Evolutionary conservation across 345 rosid genomes (phyloP).

Genomic region (Cardamine resedifolia): DNA sequence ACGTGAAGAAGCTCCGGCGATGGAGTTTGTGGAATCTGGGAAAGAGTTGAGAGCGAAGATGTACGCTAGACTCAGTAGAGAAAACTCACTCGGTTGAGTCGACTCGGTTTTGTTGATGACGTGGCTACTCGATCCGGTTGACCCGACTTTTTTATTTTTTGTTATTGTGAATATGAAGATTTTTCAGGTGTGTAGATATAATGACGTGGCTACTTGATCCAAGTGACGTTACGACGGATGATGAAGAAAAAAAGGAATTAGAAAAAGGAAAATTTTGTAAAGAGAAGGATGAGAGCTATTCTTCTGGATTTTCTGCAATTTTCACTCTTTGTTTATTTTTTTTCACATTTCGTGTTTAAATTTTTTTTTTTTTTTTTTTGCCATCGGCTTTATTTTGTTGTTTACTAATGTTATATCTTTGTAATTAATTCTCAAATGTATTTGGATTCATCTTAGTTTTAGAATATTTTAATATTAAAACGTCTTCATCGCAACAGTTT

Average conservation of each 20-base stretch:
- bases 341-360: not conserved
- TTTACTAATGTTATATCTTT: constrained; percentile 13
- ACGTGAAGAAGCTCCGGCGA: constrained; percentile 46
- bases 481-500: not conserved
- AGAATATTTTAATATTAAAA: constrained; percentile 20
- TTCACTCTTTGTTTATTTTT: not conserved
- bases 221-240: not conserved
- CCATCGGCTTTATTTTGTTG: constrained; percentile 10
- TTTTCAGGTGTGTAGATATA: constrained; percentile 20
- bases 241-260: not conserved
- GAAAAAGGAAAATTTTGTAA: not conserved
- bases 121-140: not conserved
- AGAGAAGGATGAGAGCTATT: not conserved
- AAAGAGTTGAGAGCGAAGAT: constrained; percentile 55
- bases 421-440: constrained; percentile 12
- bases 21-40: constrained; percentile 76
- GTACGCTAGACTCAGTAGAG: constrained; percentile 53
- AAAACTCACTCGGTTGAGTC: constrained; percentile 44
- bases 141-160: not conserved
- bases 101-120: constrained; percentile 9
- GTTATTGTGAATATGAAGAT: constrained; percentile 18
- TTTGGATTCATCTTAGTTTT: no score
- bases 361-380: not conserved
- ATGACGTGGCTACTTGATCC: not conserved
- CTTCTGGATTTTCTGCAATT: not conserved